Evolutionary conservation across 108 stramenopile genomes (phyloP).

Genomic region (Asterionellopsis glacialis): DNA sequence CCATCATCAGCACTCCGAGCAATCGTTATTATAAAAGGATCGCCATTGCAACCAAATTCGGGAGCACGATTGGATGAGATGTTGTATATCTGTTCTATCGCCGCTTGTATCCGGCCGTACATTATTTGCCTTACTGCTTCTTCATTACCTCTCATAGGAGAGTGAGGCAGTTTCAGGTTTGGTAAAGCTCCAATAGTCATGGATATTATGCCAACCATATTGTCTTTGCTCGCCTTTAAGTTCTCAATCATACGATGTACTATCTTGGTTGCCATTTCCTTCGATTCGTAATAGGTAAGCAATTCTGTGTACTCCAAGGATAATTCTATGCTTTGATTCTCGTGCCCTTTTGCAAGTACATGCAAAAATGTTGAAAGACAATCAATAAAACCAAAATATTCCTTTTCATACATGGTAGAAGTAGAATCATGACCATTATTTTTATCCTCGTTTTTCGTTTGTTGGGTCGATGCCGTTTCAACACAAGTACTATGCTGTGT

Average conservation of each 20-base stretch:
- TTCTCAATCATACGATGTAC: neutral
- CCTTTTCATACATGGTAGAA: no score
- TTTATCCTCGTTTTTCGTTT: neutral
- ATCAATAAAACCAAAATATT: no score
- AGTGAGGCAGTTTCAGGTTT: constrained; percentile 33
- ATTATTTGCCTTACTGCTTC: no score
- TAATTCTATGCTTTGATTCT: no score
- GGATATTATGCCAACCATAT: neutral
- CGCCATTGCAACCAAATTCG: no score
- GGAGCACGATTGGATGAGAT: neutral
- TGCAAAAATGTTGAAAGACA: no score
- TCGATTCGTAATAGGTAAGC: constrained; percentile 1
- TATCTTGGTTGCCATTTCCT: neutral
- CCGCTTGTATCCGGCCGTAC: no score
- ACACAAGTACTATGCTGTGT: no score
- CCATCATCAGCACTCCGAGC: constrained; percentile 50
- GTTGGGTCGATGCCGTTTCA: no score
- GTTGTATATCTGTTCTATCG: no score
- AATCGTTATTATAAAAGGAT: constrained; percentile 48
- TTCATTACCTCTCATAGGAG: neutral
- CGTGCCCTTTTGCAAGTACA: no score
- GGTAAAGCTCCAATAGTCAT: constrained; percentile 36
- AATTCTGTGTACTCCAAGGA: neutral
- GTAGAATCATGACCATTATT: neutral
- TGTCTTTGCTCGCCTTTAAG: neutral